Evolutionary conservation across 1,284 basidiomycete genomes (phyloP).

Genomic region (Butyriboletus regius): DNA sequence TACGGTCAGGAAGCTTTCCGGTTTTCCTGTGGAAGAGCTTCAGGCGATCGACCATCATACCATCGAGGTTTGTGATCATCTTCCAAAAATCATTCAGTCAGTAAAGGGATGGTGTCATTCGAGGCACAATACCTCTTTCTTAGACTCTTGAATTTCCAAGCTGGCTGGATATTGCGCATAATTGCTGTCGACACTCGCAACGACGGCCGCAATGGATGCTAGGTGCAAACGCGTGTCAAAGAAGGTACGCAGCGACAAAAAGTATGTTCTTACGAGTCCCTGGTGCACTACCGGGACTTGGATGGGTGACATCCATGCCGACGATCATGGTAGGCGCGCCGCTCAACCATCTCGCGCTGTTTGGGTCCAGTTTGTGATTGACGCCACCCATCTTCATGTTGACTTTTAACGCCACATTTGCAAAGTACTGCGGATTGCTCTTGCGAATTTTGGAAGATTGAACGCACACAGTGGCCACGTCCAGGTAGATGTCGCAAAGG

Average conservation of each 20-base stretch:
- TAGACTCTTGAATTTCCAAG: conserved; percentile 62
- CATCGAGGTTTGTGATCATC: conserved; percentile 62
- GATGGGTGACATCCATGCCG: conserved; percentile 79
- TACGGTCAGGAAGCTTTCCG: conserved; percentile 47
- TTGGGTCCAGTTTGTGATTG: conserved; percentile 58
- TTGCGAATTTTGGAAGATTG: conserved; percentile 62
- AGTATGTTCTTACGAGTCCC: conserved; percentile 40
- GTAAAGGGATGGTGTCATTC: conserved; percentile 14
- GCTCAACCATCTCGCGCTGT: conserved; percentile 50
- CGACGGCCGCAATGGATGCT: conserved; percentile 75
- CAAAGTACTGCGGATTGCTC: conserved; percentile 60
- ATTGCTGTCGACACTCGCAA: conserved; percentile 58
- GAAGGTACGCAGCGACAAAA: neutral
- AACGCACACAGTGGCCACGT: conserved; percentile 67
- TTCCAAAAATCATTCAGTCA: conserved; percentile 31
- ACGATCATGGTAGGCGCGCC: conserved; percentile 65
- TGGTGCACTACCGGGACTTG: conserved; percentile 56
- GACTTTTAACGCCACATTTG: conserved; percentile 71
- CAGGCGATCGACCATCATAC: conserved; percentile 66
- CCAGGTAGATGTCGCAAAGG: conserved; percentile 59
- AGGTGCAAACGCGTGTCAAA: neutral
- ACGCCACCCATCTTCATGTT: conserved; percentile 77
- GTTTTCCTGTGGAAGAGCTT: conserved; percentile 44
- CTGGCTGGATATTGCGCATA: conserved; percentile 67
- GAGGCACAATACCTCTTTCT: conserved; percentile 51